Evolutionary conservation across 2,329 filamentous ascomycete genomes (phyloP).

Genomic region (Penicillium glabrum): DNA sequence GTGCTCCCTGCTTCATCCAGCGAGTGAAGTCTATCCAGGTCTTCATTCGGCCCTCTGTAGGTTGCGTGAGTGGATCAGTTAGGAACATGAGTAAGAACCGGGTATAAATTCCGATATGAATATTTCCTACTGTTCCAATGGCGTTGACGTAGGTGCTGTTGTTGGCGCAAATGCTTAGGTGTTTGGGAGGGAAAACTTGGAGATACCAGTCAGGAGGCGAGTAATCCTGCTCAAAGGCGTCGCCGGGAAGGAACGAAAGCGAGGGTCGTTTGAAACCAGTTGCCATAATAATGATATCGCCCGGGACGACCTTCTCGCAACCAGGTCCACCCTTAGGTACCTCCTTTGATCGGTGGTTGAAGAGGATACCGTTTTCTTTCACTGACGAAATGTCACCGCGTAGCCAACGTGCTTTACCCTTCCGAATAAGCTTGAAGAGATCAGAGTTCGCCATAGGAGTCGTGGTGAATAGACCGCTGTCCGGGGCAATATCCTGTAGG

Average conservation of each 20-base stretch:
- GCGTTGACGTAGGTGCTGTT: conserved; percentile 82
- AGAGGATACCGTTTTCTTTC: conserved; percentile 62
- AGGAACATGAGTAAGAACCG: conserved; percentile 84
- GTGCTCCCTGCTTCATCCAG: conserved; percentile 66
- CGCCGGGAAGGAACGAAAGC: conserved; percentile 64
- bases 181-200: conserved; percentile 72
- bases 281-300: conserved; percentile 78
- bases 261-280: conserved; percentile 77
- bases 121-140: conserved; percentile 81
- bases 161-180: conserved; percentile 73
- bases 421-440: conserved; percentile 72
- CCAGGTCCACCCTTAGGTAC: conserved; percentile 77
- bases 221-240: conserved; percentile 59
- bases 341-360: conserved; percentile 70
- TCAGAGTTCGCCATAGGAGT: conserved; percentile 55
- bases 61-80: conserved; percentile 72
- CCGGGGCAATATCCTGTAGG: not conserved
- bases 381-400: conserved; percentile 75
- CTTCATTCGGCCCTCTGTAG: conserved; percentile 73
- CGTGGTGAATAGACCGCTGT: not conserved
- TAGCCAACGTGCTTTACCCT: conserved; percentile 73
- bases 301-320: conserved; percentile 62
- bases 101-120: conserved; percentile 88
- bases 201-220: conserved; percentile 83
- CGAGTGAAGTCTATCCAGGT: conserved; percentile 84